Percentiles rank a stretch among this genome's conserved stretches.
These are phyloP conservation scores for Chlorokybus atmophyticus DNA, from an alignment of 139 green algal species.

Conservation along the genomic window DNA sequence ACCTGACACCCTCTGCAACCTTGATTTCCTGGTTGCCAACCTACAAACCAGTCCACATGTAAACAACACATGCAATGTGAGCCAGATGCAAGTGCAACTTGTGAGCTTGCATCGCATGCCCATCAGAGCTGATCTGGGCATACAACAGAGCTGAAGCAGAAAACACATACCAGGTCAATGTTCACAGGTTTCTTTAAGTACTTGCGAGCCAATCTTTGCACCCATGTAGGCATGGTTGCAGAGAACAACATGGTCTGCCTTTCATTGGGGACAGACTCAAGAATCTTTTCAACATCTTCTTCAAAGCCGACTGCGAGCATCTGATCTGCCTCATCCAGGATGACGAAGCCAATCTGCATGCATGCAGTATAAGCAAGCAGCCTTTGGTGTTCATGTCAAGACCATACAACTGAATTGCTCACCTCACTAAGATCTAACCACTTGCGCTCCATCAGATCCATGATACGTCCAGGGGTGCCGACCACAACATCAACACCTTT, in stretches of 20 bases:
- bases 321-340: conserved; percentile 95
- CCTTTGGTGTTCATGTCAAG: conserved; percentile 27
- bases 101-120: no score
- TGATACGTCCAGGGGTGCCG: conserved; percentile 87
- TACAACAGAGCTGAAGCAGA: no score
- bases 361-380: conserved; percentile 5
- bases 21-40: conserved; percentile 32
- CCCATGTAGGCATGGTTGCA: conserved; percentile 89
- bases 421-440: conserved; percentile 60
- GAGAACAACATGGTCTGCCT: conserved; percentile 94
- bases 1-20: conserved; percentile 32
- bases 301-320: conserved; percentile 97
- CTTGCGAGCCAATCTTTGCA: conserved; percentile 67
- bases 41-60: no score
- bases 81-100: no score
- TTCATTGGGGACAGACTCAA: conserved; percentile 46
- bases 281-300: conserved; percentile 92
- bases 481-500: conserved; percentile 84
- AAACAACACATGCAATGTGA: no score
- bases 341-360: conserved; percentile 57
- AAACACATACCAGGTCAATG: conserved; percentile 90
- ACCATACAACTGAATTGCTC: no score
- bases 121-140: no score
- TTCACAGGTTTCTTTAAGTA: conserved; percentile 62
- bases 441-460: conserved; percentile 82